Base-by-base conservation (phyloP, 2,329 filamentous ascomycete genomes). In the Cadophora sp. region DNA sequence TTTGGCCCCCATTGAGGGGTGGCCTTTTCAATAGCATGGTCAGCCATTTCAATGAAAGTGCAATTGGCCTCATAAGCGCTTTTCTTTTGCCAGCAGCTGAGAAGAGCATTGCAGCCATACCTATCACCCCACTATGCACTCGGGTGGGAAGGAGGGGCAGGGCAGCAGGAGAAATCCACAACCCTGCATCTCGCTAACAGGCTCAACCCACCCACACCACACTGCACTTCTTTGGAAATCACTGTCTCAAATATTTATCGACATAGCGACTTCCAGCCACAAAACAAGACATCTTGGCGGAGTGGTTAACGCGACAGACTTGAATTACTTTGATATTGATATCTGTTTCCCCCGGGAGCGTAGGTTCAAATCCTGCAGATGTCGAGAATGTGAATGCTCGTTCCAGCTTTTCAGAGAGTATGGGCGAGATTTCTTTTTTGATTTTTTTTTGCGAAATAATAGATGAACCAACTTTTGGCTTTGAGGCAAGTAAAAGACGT, bases 301-400 rank as follows among this genome's bases (percentile, higher is more conserved):
- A 63, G 61, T 63, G 61, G 61, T 63, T 63, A 63, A 63, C 61
- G 61, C 61, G 61, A 56, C 50, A 63, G 61, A 63, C 61, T 63
- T 63, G 61, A 63, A 39, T 39, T 39, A 39, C 11, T 7, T 13
- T 39, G 36, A 39, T 39, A 39, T 13, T 39, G 36, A 39, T 56
- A 63, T 63, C 61, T 63, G 50, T 56, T 63, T 45, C 50, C 61
- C 20, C 55, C 50, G 61, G 61, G 50, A 45, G 61, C 61, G 61
- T 63, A 63, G 61, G 61, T 63, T 63, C 61, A 63, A 63, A 56
- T 63, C 61, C 61, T 63, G 61, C 61, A 56, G 61, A 33, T 41
- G 55, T 30, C 27, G 27, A 4, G 27, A 30, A 3, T 6, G 27
- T 4, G 27, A 30, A 30, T 4, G 27, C 3, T 30, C 6, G 27